Base-by-base conservation (phyloP, 495 filamentous ascomycete species). In the Talaromyces trachyspermus region DNA sequence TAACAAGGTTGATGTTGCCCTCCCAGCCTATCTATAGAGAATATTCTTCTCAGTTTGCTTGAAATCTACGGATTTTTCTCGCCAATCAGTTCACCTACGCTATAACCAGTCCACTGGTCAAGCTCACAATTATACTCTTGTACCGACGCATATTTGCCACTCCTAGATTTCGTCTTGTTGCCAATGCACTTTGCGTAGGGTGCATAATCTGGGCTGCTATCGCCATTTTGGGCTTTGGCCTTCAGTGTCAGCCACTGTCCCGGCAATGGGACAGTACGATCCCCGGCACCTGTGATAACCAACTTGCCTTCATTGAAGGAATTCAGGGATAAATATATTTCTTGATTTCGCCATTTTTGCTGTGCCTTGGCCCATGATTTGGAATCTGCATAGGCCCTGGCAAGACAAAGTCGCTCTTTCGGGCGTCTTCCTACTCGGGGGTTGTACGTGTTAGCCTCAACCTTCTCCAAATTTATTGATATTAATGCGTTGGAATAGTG, bases 351-450 rank as follows among this genome's bases (percentile, higher is more conserved):
- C 63, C 20, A 70, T 75, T 23, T 58, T 74, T 19, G 29, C 54
- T 22, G 58, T 71, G 0, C 62, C 65, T 7, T 42, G 71, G 26
- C 68, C 67, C 19, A 67, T 76, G 58, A 66, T 72, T 45, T 72
- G 67, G 69, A 56, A 52, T 20, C 57, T 78, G 6, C 66, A 71
- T 26, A 53, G 66, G 9, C 53, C 64, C 1, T 61, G 53, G 51
- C 60, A 68, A 38, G 69, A 76, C 42, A 77, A 73, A 50, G 56
- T 69, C 22, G 67, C 72, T 8, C 56, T 78, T 12, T 68, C 61
- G 37, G 63, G 57, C 4, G 65, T 77, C 23, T 77, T 77, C 43
- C 63, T 68, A 1, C 54, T 78, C 2, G 74, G 73, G 12, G 54
- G 62, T 73, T 77, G 67, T 71, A 43, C 51, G 50, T 53, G 15